Conservation (phyloP, 2,329 filamentous ascomycete genomes). For the Plenodomus tracheiphilus region DNA sequence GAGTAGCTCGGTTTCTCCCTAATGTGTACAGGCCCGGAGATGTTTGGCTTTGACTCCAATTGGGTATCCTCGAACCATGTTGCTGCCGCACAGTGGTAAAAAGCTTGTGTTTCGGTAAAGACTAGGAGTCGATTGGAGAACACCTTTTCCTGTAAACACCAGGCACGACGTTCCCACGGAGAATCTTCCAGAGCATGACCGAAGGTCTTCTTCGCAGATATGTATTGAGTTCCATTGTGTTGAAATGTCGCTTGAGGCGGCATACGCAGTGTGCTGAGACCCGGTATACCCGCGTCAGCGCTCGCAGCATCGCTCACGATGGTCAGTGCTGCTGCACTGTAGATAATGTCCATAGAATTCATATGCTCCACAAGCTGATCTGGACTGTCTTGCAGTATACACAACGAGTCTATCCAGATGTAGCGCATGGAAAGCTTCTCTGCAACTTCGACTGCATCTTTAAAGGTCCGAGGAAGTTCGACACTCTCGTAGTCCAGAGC, state of each 20-base stretch:
- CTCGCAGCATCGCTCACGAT: slow-evolving; percentile 8
- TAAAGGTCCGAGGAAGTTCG: slow-evolving; percentile 5
- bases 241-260: slow-evolving; percentile 1
- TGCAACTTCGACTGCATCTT: slow-evolving; percentile 6
- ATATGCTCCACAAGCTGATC: slow-evolving; percentile 1
- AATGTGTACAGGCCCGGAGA: background rate
- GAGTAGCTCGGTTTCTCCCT: background rate
- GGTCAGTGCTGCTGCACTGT: slow-evolving; percentile 8
- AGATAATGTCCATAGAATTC: slow-evolving; percentile 10
- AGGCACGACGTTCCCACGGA: slow-evolving; percentile 8
- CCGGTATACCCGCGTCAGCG: slow-evolving; percentile 7
- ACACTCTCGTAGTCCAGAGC: background rate
- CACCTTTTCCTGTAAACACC: slow-evolving; percentile 12
- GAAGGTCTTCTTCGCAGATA: slow-evolving; percentile 1
- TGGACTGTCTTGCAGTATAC: slow-evolving; percentile 12
- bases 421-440: slow-evolving; percentile 5
- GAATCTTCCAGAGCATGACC: background rate
- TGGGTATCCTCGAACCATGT: slow-evolving; percentile 6
- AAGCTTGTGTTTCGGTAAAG: slow-evolving; percentile 1
- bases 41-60: slow-evolving; percentile 1
- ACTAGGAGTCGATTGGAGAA: slow-evolving; percentile 7
- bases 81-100: slow-evolving; percentile 1
- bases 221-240: slow-evolving; percentile 1
- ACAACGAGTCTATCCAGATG: slow-evolving; percentile 19
- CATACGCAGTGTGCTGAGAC: background rate